Evolutionary conservation across 23 red algal genomes (phyloP).

Genomic region (Gracilaria caudata): DNA sequence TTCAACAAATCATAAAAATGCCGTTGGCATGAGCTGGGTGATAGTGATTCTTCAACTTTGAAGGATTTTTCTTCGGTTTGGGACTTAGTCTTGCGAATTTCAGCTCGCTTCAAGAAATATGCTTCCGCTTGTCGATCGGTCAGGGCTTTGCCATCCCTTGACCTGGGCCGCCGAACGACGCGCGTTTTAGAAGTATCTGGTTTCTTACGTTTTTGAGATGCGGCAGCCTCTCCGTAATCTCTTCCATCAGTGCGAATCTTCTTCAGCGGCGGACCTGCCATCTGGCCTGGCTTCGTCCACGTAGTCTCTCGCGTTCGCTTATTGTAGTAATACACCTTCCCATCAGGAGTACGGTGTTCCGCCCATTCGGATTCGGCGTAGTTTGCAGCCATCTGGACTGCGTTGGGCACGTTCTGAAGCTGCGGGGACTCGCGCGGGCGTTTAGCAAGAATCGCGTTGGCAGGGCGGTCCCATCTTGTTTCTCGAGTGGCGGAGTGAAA

Average conservation of each 20-base stretch:
- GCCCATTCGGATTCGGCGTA: slow-evolving; percentile 25
- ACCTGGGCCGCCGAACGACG: slow-evolving; percentile 32
- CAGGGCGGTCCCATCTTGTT: slow-evolving; percentile 67
- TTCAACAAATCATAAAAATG: slow-evolving; percentile 44
- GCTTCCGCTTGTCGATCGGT: slow-evolving; percentile 58
- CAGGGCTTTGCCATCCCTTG: slow-evolving; percentile 35
- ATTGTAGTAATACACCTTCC: slow-evolving; percentile 72
- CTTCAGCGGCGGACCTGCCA: not conserved
- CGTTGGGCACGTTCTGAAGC: not conserved
- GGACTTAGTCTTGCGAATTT: slow-evolving; percentile 22
- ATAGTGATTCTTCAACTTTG: not conserved
- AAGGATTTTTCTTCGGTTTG: not conserved
- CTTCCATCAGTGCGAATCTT: not conserved
- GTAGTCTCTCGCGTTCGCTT: slow-evolving; percentile 62
- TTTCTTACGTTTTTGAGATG: slow-evolving; percentile 3
- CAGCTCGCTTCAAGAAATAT: slow-evolving; percentile 65
- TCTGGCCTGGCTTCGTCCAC: slow-evolving; percentile 57
- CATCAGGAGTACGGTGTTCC: slow-evolving; percentile 47
- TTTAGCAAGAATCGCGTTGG: not conserved
- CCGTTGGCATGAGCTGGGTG: not conserved
- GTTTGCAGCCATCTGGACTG: not conserved
- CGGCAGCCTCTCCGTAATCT: slow-evolving; percentile 22
- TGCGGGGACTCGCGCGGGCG: not conserved
- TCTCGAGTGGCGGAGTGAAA: slow-evolving; percentile 41
- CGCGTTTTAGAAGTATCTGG: slow-evolving; percentile 3